A percentile compares a stretch with the other conserved stretches of the same genome.
These are phyloP conservation scores for Phytopythium montanum DNA, from an alignment of 352 stramenopile species.

Conservation along the genomic window DNA sequence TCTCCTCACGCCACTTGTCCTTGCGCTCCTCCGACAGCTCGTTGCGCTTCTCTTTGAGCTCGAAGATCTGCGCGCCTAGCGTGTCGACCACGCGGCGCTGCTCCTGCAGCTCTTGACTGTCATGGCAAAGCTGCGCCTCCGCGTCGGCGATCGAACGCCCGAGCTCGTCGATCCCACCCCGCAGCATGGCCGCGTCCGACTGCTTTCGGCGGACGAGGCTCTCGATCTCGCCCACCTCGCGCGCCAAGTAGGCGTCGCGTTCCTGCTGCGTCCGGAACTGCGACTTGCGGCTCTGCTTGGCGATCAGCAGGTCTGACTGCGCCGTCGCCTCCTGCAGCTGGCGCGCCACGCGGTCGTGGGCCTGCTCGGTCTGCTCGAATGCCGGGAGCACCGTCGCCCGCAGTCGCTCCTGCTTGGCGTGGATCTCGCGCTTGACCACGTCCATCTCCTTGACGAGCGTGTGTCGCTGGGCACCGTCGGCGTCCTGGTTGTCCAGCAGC, in stretches of 20 bases:
- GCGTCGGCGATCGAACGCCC: conserved; percentile 33
- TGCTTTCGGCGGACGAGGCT: conserved; percentile 56
- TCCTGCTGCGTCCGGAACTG: conserved; percentile 94
- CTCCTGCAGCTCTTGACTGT: conserved; percentile 45
- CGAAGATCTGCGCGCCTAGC: conserved; percentile 45
- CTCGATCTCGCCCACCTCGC: conserved; percentile 68
- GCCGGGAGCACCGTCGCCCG: conserved; percentile 48
- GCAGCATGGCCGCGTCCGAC: conserved; percentile 38
- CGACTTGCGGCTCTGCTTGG: conserved; percentile 94
- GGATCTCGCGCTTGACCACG: conserved; percentile 51
- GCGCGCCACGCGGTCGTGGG: conserved; percentile 86
- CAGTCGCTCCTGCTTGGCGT: conserved; percentile 44
- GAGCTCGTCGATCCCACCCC: conserved; percentile 40
- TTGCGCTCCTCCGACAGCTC: conserved; percentile 75
- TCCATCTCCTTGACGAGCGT: conserved; percentile 47
- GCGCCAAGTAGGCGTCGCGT: conserved; percentile 84
- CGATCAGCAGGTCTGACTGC: conserved; percentile 90
- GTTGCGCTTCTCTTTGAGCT: conserved; percentile 82
- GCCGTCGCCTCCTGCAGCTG: conserved; percentile 51
- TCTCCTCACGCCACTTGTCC: conserved; percentile 78
- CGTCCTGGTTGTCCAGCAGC: conserved; percentile 52
- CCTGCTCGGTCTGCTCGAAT: conserved; percentile 38
- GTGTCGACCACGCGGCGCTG: conserved; percentile 51
- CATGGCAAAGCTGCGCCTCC: conserved; percentile 40
- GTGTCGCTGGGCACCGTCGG: conserved; percentile 41